phyloP scores from a whole-genome alignment of 2,329 filamentous ascomycete genomes.

The Fusarium sp. region DNA sequence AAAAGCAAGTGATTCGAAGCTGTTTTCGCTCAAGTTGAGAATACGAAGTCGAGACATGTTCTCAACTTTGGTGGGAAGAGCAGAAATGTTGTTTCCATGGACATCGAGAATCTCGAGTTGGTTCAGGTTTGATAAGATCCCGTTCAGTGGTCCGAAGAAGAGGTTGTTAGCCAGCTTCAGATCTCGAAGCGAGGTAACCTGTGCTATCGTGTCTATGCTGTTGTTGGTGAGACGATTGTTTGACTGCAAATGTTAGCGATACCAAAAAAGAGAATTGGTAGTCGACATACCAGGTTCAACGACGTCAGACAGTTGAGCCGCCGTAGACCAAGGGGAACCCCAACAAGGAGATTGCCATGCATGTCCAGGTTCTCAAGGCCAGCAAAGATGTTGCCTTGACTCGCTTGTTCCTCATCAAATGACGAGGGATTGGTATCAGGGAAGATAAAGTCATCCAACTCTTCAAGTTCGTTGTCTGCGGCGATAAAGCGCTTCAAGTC shows the following conservation, averaged over 20 bases:
- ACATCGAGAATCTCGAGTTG: constrained; percentile 86
- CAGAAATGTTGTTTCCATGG: constrained; percentile 81
- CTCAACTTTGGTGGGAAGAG: constrained; percentile 75
- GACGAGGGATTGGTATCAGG: constrained; percentile 75
- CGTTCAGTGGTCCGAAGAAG: constrained; percentile 75
- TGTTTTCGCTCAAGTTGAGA: constrained; percentile 85
- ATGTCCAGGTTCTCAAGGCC: constrained; percentile 85
- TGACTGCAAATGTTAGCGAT: constrained; percentile 63
- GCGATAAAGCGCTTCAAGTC: constrained; percentile 87
- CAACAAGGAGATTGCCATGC: constrained; percentile 82
- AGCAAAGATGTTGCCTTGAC: constrained; percentile 80
- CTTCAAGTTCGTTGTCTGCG: constrained; percentile 88
- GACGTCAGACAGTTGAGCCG: constrained; percentile 79
- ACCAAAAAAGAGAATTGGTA: neutral
- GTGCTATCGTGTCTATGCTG: constrained; percentile 77
- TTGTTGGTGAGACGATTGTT: constrained; percentile 83
- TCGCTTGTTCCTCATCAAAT: constrained; percentile 73
- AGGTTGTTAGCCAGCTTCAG: constrained; percentile 85
- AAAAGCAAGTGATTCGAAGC: constrained; percentile 78
- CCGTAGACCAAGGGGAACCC: constrained; percentile 80
- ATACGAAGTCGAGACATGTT: constrained; percentile 77
- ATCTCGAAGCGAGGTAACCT: constrained; percentile 80
- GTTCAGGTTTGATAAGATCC: constrained; percentile 71
- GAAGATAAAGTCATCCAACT: constrained; percentile 79
- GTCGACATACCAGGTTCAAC: constrained; percentile 78